Conservation (phyloP, 306 rosid genomes). For the Pterocarpus santalinus region DNA sequence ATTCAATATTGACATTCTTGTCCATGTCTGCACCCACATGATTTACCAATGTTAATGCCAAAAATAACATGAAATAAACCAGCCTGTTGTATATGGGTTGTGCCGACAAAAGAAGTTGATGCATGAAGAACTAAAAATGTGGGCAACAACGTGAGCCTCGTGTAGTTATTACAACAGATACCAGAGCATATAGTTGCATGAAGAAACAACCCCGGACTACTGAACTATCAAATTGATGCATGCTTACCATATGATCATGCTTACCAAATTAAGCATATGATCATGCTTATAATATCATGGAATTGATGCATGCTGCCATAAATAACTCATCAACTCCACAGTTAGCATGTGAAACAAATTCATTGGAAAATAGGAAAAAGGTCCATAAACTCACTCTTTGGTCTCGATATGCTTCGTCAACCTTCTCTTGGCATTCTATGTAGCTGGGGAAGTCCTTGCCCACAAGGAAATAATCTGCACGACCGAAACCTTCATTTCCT, state of each 20-base stretch:
- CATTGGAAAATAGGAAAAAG: conserved; percentile 16
- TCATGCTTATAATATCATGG: conserved; percentile 35
- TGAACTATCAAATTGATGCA: conserved; percentile 27
- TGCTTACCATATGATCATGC: background rate
- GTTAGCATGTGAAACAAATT: conserved; percentile 37
- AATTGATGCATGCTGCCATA: conserved; percentile 35
- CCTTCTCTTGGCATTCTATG: conserved; percentile 92
- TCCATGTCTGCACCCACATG: conserved; percentile 79
- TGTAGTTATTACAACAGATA: background rate
- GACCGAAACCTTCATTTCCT: conserved; percentile 95
- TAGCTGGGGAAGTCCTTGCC: conserved; percentile 98
- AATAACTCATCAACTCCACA: conserved; percentile 26
- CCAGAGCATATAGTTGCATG: background rate
- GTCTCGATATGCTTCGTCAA: conserved; percentile 84
- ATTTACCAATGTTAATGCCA: conserved; percentile 42
- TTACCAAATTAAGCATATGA: background rate
- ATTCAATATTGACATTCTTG: conserved; percentile 93
- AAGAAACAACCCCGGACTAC: conserved; percentile 9
- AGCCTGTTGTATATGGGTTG: background rate
- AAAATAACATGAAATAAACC: conserved; percentile 33
- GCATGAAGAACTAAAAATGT: conserved; percentile 4
- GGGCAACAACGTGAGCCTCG: background rate
- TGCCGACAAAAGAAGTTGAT: conserved; percentile 18
- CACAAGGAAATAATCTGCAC: conserved; percentile 95
- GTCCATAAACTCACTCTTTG: conserved; percentile 67